Conservation (phyloP, 805 yeast species). For the Lachancea sp. region DNA sequence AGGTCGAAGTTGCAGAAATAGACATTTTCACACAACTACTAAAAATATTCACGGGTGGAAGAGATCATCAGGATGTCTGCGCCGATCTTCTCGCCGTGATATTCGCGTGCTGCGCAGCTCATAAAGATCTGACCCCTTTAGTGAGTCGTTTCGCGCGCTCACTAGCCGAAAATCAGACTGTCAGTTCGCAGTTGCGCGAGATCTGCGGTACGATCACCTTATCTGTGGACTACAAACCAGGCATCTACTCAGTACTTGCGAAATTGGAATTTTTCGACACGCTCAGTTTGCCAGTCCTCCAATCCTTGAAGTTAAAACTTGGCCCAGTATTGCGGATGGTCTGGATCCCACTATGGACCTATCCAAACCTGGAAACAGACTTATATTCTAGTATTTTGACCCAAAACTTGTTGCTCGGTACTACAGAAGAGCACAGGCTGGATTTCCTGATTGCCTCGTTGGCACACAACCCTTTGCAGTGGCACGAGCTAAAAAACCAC, state of each 20-base stretch:
- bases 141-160: constrained; percentile 1
- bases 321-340: constrained; percentile 10
- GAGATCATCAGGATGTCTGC: not conserved
- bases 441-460: constrained; percentile 22
- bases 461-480: not conserved
- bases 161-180: not conserved
- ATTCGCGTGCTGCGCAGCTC: constrained; percentile 22
- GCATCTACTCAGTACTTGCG: constrained; percentile 19
- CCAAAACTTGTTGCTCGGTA: constrained; percentile 6
- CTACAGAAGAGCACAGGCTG: constrained; percentile 13
- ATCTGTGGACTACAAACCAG: constrained; percentile 11
- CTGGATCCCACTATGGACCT: constrained; percentile 25
- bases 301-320: constrained; percentile 12
- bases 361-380: not conserved
- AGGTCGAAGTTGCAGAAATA: not conserved
- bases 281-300: constrained; percentile 10
- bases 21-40: constrained; percentile 5
- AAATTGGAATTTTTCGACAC: constrained; percentile 15
- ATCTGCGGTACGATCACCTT: constrained; percentile 3
- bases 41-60: not conserved
- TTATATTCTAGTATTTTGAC: not conserved
- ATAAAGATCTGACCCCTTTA: constrained; percentile 5
- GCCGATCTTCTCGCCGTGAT: constrained; percentile 15
- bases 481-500: constrained; percentile 5
- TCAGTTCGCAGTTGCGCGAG: constrained; percentile 5